Conservation (phyloP, 2,329 filamentous ascomycete genomes). For the Eutypa lata region DNA sequence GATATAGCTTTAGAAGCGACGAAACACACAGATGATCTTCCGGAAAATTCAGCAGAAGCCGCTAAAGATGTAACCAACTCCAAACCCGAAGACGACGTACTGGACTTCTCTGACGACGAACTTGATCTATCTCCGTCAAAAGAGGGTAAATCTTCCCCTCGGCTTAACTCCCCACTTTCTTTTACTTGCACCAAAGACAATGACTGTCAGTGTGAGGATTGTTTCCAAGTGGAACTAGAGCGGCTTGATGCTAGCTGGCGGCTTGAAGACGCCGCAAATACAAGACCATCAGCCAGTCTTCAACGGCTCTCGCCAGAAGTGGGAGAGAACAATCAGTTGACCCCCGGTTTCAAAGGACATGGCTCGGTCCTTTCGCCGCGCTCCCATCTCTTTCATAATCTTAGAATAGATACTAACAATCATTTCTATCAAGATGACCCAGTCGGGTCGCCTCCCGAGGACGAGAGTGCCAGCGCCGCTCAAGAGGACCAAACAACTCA, state of each 20-base stretch:
- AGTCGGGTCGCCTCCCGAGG: slow-evolving; percentile 8
- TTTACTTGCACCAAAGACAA: slow-evolving; percentile 1
- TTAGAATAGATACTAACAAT: slow-evolving; percentile 15
- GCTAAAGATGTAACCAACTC: slow-evolving; percentile 4
- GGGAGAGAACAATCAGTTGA: background rate
- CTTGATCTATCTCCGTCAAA: slow-evolving; percentile 19
- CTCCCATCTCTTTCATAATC: background rate
- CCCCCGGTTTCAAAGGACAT: background rate
- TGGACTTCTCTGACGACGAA: slow-evolving; percentile 20
- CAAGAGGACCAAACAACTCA: slow-evolving; percentile 3
- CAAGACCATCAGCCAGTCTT: background rate
- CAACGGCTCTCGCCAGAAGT: background rate
- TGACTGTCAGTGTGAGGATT: slow-evolving; percentile 15
- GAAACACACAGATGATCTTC: slow-evolving; percentile 1
- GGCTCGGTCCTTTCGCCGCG: background rate
- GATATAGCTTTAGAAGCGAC: slow-evolving; percentile 14
- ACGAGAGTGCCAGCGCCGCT: slow-evolving; percentile 4
- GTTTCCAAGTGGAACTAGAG: slow-evolving; percentile 11
- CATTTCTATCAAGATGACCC: slow-evolving; percentile 17
- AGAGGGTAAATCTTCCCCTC: slow-evolving; percentile 23
- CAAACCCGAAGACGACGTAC: slow-evolving; percentile 10
- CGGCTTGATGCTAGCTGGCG: slow-evolving; percentile 9
- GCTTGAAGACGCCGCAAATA: background rate
- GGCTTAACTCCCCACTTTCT: slow-evolving; percentile 4
- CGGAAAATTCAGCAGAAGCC: slow-evolving; percentile 3